Evolutionary conservation across 371 early-diverging fungal genomes (phyloP), one percentile per base, ranked within the genome.

Genomic region (Haplosporangium sp.): DNA sequence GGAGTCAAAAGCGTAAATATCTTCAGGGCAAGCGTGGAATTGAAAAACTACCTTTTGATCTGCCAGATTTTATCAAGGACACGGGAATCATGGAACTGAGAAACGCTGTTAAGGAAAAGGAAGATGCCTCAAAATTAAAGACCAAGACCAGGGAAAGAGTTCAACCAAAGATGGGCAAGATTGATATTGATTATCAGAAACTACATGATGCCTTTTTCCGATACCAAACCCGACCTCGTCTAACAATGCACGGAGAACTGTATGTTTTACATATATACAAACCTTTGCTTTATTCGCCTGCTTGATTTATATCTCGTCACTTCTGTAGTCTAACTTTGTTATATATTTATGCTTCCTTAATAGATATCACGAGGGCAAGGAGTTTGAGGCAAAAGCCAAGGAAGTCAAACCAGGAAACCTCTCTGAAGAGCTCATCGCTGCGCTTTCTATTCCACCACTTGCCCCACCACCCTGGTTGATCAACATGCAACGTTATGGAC

Each of bases 381-480:
- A 99, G 76, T 95, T 94, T 70, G 99, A 98, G 73, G 92, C 96
- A 37, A 94, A 93, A 69, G 83, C 95, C 10, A 96, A 96, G 78
- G 87, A 93, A 71, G 94, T 93, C 83, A 93, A 94, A 47, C 98
- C 99, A 0, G 99, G 99, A 3, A 84, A 91, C 15, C 84, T 99
- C 20, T 94, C 94, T 19, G 95, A 95, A 57, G 96, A 95, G 37
- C 86, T 99, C 34, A 93, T 90, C 58, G 87, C 88, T 3, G 99
- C 98, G 1, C 85, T 97, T 20, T 94, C 92, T 62, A 98, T 99
- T 82, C 96, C 98, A 34, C 92, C 92, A 1, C 85, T 95, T 59
- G 95, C 96, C 0, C 98, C 99, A n/a, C 97, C 98, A 45, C 99
- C 99, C 44, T 99, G 98, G 98, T 85, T 99, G 27, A 92, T 97